These are phyloP conservation scores for Tephrocybe sp. DNA, from an alignment of 768 basidiomycete species.

Conservation along the genomic window DNA sequence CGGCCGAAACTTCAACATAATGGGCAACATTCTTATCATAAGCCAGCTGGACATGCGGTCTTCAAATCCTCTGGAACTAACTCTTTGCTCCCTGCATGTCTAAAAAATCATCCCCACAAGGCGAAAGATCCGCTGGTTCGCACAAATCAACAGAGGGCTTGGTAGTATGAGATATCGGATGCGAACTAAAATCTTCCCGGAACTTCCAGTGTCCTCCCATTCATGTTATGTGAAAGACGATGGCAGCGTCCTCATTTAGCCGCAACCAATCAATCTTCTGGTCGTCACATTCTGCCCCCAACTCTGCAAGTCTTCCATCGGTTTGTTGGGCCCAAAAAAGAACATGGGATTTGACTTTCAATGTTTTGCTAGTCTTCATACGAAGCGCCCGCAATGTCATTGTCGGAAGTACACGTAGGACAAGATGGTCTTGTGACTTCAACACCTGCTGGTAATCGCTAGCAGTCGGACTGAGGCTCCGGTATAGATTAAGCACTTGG, in stretches of 20 bases:
- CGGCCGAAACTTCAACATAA: too few relatives aligned
- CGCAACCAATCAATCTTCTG: slow-evolving; percentile 72
- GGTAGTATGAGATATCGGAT: too few relatives aligned
- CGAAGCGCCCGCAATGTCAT: slow-evolving; percentile 68
- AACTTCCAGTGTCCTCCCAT: not conserved
- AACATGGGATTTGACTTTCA: slow-evolving; percentile 33
- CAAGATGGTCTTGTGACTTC: slow-evolving; percentile 23
- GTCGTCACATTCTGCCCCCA: slow-evolving; percentile 45
- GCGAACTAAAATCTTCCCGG: too few relatives aligned
- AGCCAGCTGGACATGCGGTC: too few relatives aligned
- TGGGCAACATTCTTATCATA: too few relatives aligned
- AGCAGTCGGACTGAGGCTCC: slow-evolving; percentile 7
- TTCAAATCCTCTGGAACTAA: too few relatives aligned
- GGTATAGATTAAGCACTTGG: slow-evolving; percentile 13
- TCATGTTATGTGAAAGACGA: slow-evolving; percentile 29
- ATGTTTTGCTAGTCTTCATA: slow-evolving; percentile 56
- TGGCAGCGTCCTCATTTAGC: slow-evolving; percentile 50
- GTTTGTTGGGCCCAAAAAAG: slow-evolving; percentile 56
- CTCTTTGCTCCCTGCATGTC: too few relatives aligned
- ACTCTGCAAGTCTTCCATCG: slow-evolving; percentile 41
- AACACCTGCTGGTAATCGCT: not conserved
- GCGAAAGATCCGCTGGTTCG: too few relatives aligned
- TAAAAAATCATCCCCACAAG: too few relatives aligned
- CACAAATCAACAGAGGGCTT: too few relatives aligned
- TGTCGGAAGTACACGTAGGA: slow-evolving; percentile 59